Percentiles rank a stretch among this genome's conserved stretches.
Conservation (phyloP, 257 asterid species). For the Solanum virginianum region DNA sequence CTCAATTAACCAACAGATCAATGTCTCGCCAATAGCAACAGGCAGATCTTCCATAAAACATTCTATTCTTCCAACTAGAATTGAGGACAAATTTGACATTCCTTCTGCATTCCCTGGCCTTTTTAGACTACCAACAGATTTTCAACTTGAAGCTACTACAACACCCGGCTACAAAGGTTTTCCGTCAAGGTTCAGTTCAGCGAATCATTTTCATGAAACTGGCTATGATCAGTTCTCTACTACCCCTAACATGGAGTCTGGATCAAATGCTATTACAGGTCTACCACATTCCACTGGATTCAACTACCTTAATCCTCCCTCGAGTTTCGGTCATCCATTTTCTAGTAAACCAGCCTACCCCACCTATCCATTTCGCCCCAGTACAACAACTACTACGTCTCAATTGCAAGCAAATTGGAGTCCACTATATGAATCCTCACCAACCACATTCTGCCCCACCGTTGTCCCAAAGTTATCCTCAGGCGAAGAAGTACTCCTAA, state of each 20-base stretch:
- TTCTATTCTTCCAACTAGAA: constrained; percentile 9
- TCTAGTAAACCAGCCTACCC: constrained; percentile 14
- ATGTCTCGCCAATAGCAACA: constrained; percentile 1
- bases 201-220: constrained; percentile 16
- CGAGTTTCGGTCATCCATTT: constrained; percentile 10
- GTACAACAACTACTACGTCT: background rate
- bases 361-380: constrained; percentile 2
- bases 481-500: constrained; percentile 14
- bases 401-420: background rate
- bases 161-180: constrained; percentile 1
- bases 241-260: constrained; percentile 17
- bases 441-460: constrained; percentile 12
- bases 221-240: constrained; percentile 7
- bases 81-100: constrained; percentile 9
- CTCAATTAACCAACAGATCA: constrained; percentile 42
- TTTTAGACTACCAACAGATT: constrained; percentile 63
- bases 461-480: constrained; percentile 14
- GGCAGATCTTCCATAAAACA: constrained; percentile 3
- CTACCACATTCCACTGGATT: constrained; percentile 12
- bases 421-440: background rate
- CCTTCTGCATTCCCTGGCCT: constrained; percentile 44
- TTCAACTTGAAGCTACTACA: constrained; percentile 22
- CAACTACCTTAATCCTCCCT: constrained; percentile 11
- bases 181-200: constrained; percentile 1
- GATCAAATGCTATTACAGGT: constrained; percentile 15